These are phyloP conservation scores for Exophiala sideris DNA, from an alignment of 2,329 filamentous ascomycete species.

Conservation along the genomic window DNA sequence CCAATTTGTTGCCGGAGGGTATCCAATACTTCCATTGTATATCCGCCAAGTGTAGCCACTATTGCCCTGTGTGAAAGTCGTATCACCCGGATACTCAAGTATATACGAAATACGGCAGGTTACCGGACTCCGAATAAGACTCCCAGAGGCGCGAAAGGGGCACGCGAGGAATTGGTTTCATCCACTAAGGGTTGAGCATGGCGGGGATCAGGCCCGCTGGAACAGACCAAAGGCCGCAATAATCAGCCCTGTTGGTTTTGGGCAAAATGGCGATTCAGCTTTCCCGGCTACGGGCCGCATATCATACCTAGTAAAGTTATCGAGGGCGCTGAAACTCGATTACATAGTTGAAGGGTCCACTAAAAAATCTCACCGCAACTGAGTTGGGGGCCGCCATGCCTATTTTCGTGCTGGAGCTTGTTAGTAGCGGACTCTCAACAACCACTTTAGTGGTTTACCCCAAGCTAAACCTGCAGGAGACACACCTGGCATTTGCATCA, in stretches of 20 bases:
- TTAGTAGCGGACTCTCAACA: conserved; percentile 27
- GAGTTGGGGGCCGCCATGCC: conserved; percentile 27
- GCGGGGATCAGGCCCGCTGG: conserved; percentile 1
- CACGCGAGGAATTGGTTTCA: conserved; percentile 10
- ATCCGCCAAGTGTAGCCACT: conserved; percentile 3
- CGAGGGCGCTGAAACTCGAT: not conserved
- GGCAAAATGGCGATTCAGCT: not conserved
- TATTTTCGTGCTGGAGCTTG: conserved; percentile 23
- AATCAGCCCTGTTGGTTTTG: too few relatives aligned
- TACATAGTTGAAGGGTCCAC: conserved; percentile 6
- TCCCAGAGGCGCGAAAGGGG: not conserved
- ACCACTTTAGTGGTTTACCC: not conserved
- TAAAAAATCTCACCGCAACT: conserved; percentile 21
- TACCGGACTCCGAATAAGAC: conserved; percentile 20
- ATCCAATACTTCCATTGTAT: not conserved
- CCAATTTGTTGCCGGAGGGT: not conserved
- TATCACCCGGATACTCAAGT: not conserved
- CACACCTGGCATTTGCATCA: conserved; percentile 11
- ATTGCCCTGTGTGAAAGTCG: conserved; percentile 7
- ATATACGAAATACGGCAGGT: conserved; percentile 20
- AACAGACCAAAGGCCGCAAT: not conserved
- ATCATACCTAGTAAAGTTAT: not conserved
- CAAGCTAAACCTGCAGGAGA: too few relatives aligned
- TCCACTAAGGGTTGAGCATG: not conserved
- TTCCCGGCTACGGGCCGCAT: conserved; percentile 7